Percentiles rank a stretch among this genome's conserved stretches.
Evolutionary conservation across 2,329 filamentous ascomycete species (phyloP).

Genomic region (Trichophyton mentagrophytes): DNA sequence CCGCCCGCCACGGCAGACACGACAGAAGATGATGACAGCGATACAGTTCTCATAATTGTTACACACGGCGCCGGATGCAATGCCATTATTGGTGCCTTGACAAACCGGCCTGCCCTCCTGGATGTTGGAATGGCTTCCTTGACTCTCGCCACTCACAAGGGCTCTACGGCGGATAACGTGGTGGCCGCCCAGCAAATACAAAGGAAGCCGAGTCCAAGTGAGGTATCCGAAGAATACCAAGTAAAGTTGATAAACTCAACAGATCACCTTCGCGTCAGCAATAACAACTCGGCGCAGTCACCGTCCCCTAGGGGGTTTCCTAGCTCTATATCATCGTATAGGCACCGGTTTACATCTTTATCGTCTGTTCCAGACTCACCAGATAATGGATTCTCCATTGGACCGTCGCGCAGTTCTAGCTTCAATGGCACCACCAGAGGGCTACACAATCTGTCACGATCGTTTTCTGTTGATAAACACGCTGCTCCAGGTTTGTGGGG

Average conservation of each 20-base stretch:
- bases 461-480: slow-evolving; percentile 10
- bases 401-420: slow-evolving; percentile 7
- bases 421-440: slow-evolving; percentile 7
- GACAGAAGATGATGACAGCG: slow-evolving; percentile 46
- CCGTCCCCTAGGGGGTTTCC: slow-evolving; percentile 14
- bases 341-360: slow-evolving; percentile 22
- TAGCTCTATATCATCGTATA: slow-evolving; percentile 20
- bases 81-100: slow-evolving; percentile 81
- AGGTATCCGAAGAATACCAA: slow-evolving; percentile 39
- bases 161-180: slow-evolving; percentile 1
- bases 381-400: slow-evolving; percentile 18
- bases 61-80: slow-evolving; percentile 96
- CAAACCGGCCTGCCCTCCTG: slow-evolving; percentile 78
- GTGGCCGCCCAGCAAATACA: neutral
- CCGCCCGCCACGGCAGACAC: slow-evolving; percentile 28
- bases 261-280: slow-evolving; percentile 45
- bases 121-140: slow-evolving; percentile 84
- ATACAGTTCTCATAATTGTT: slow-evolving; percentile 73
- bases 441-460: slow-evolving; percentile 11
- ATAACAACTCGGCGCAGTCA: slow-evolving; percentile 21
- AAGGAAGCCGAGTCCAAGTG: slow-evolving; percentile 14
- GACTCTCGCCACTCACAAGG: slow-evolving; percentile 63
- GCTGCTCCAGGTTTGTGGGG: slow-evolving; percentile 26
- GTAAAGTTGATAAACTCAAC: slow-evolving; percentile 48
- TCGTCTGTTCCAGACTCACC: slow-evolving; percentile 15